Evolutionary conservation across 441 rosid species (phyloP).

Genomic region (Populus hybrid): DNA sequence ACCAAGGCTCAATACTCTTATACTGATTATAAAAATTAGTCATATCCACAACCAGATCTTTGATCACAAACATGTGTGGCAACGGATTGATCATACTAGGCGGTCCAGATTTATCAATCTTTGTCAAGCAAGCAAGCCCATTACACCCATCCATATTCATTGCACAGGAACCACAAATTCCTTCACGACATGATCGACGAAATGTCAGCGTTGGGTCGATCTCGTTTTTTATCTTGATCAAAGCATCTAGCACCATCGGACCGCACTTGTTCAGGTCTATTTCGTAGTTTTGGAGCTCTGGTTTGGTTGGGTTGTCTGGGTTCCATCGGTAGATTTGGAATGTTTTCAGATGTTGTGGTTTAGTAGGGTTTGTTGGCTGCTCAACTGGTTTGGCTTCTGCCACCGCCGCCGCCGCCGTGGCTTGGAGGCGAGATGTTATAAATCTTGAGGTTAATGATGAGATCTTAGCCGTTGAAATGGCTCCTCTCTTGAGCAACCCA

Average conservation of each 20-base stretch:
- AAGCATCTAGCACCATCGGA: slow-evolving; percentile 93
- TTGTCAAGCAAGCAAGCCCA: slow-evolving; percentile 88
- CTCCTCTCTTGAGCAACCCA: slow-evolving; percentile 53
- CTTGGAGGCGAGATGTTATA: slow-evolving; percentile 39
- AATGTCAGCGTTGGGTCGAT: slow-evolving; percentile 90
- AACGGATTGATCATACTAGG: slow-evolving; percentile 63
- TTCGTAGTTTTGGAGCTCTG: slow-evolving; percentile 59
- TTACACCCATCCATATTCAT: slow-evolving; percentile 97
- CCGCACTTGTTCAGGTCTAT: slow-evolving; percentile 88
- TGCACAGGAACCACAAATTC: slow-evolving; percentile 93
- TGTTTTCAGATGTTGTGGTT: slow-evolving; percentile 36
- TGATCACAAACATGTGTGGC: slow-evolving; percentile 96
- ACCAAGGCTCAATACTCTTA: slow-evolving; percentile 98
- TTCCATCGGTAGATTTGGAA: slow-evolving; percentile 95
- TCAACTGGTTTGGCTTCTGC: slow-evolving; percentile 38
- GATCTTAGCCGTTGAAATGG: slow-evolving; percentile 33
- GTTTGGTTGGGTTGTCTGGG: slow-evolving; percentile 75
- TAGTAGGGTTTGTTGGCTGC: neutral
- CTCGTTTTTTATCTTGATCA: slow-evolving; percentile 96
- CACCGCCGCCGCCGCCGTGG: slow-evolving; percentile 58
- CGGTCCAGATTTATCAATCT: slow-evolving; percentile 46
- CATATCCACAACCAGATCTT: slow-evolving; percentile 95
- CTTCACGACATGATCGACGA: slow-evolving; percentile 95
- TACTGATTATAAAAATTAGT: slow-evolving; percentile 95
- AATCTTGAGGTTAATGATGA: slow-evolving; percentile 26